Evolutionary conservation across 2,329 filamentous ascomycete species (phyloP), one percentile per base, ranked within the genome.

Genomic region (Acrodontium crateriforme): DNA sequence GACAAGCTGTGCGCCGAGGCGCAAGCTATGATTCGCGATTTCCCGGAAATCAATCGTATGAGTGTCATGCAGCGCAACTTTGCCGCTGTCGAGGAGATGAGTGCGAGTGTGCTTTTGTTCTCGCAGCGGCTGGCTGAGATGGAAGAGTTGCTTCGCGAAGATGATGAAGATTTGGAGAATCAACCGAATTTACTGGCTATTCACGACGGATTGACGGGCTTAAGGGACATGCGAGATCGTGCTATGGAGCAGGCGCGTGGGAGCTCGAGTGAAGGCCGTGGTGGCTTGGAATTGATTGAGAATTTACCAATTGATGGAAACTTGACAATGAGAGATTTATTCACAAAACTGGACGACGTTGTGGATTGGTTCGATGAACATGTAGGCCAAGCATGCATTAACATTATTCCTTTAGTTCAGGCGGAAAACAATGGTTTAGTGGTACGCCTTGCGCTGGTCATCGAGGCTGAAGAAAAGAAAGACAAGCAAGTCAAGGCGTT

Each of bases 31-130:
- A 93, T 98, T 48, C 76, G 80, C 49, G 89, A 98, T 62, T 95
- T 98, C 56, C 78, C 79, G 18, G 82, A 83, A 50, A 89, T 92
- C 64, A 89, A 91, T 54, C 63, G 82, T 36, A 80, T 91, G 30
- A 87, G 87, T 30, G 82, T 93, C 57, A 89, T 91, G 41, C 89
- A 98, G 58, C 73, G 87, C 39, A 94, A 98, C 59, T 98, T 98
- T 52, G 82, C 80, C 46, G 82, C 83, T 24, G 85, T 93, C 35
- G 78, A 94, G 61, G 74, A 78, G 45, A 94, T 98, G 84, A 83
- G 87, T 52, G 73, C 69, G 43, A 85, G 91, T 45, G 70, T 98
- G 45, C 81, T 92, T 56, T 78, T 69, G 9, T 95, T 98, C 47
- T 79, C 82, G 54, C 70, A 76, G 31, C 73, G 84, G 35, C 60